Percentiles rank a stretch among this genome's conserved stretches.
Conservation (phyloP, 2,329 filamentous ascomycete genomes). For the Microcyclospora tardicrescens region DNA sequence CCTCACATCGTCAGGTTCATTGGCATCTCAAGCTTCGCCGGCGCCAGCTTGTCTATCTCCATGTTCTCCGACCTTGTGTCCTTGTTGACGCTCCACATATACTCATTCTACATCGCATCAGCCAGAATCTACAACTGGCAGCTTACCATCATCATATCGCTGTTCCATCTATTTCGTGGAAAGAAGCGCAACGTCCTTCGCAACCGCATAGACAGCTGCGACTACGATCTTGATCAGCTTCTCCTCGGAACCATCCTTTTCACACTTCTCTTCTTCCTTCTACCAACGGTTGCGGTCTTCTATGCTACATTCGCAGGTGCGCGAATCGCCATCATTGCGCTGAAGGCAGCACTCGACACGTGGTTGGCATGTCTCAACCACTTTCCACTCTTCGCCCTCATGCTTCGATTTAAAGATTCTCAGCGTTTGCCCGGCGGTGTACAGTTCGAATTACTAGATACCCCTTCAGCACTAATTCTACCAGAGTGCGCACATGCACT, state of each 20-base stretch:
- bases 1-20: conserved; percentile 83
- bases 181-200: conserved; percentile 96
- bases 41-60: conserved; percentile 92
- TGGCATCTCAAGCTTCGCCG: conserved; percentile 86
- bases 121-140: conserved; percentile 98
- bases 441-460: conserved; percentile 77
- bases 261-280: conserved; percentile 82
- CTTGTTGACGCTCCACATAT: conserved; percentile 85
- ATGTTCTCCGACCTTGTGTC: conserved; percentile 90
- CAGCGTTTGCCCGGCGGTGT: conserved; percentile 78
- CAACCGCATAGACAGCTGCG: conserved; percentile 95
- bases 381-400: conserved; percentile 91
- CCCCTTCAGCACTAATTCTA: conserved; percentile 28
- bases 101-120: conserved; percentile 94
- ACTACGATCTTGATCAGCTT: conserved; percentile 95
- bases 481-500: conserved; percentile 3
- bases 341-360: conserved; percentile 87
- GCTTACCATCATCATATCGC: conserved; percentile 84
- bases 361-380: conserved; percentile 89
- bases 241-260: conserved; percentile 94
- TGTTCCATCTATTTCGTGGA: conserved; percentile 97
- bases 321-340: conserved; percentile 83
- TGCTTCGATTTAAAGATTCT: conserved; percentile 91
- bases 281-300: conserved; percentile 91
- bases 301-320: conserved; percentile 93